Evolutionary conservation across 805 yeast species (phyloP).

Genomic region (Kodamaea lidongshanica): DNA sequence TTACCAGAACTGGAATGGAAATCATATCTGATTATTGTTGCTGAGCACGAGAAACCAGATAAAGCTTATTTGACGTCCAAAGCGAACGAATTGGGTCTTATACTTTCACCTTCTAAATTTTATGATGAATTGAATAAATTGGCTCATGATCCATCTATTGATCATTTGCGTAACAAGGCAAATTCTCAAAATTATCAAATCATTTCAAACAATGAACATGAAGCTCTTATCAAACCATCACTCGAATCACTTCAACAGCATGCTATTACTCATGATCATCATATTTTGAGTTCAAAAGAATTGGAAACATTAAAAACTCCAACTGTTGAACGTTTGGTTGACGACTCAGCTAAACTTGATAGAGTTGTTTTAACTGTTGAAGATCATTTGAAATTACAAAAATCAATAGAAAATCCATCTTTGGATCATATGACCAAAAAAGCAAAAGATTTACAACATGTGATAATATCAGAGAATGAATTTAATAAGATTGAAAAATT

Average conservation of each 20-base stretch:
- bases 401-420: conserved; percentile 15
- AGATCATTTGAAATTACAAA: conserved; percentile 1
- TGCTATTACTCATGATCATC: conserved; percentile 9
- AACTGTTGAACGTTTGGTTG: conserved; percentile 1
- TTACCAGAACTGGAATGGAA: conserved; percentile 9
- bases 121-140: conserved; percentile 26
- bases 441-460: conserved; percentile 18
- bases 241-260: conserved; percentile 7
- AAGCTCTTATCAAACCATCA: conserved; percentile 9
- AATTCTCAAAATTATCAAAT: conserved; percentile 7
- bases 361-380: conserved; percentile 1
- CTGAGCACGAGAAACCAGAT: conserved; percentile 29
- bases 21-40: conserved; percentile 13
- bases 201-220: conserved; percentile 6
- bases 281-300: conserved; percentile 3
- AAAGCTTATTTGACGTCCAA: conserved; percentile 27
- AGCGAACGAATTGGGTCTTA: conserved; percentile 31
- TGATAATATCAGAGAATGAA: conserved; percentile 11
- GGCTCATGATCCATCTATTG: conserved; percentile 21
- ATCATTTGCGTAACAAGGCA: conserved; percentile 20
- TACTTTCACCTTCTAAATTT: conserved; percentile 22
- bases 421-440: conserved; percentile 27
- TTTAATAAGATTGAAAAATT: conserved; percentile 10
- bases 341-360: background rate
- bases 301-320: conserved; percentile 3